Evolutionary conservation across 2,329 filamentous ascomycete species (phyloP).

Genomic region (Neonectria ditissima): DNA sequence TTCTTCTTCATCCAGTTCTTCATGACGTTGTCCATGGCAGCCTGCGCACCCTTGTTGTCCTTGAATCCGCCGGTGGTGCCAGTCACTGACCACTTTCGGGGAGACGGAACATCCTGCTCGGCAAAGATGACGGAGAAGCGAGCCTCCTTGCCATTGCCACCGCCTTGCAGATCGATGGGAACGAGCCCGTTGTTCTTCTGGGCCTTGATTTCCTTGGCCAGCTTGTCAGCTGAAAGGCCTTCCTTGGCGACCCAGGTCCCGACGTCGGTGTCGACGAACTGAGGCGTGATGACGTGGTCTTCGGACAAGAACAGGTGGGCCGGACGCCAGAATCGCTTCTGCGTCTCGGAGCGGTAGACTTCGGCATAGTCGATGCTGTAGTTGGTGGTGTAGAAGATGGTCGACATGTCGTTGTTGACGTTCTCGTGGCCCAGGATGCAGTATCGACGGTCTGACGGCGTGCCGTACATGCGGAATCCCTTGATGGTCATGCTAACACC

Average conservation of each 20-base stretch:
- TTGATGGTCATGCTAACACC: slow-evolving; percentile 16
- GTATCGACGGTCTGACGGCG: slow-evolving; percentile 24
- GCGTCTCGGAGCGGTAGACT: slow-evolving; percentile 5
- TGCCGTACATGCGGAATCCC: slow-evolving; percentile 33
- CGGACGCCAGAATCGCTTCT: slow-evolving; percentile 34
- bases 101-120: slow-evolving; percentile 8
- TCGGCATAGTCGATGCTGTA: not conserved
- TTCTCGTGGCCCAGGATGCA: slow-evolving; percentile 36
- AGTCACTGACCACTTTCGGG: slow-evolving; percentile 21
- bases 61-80: slow-evolving; percentile 7
- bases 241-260: slow-evolving; percentile 26
- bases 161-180: slow-evolving; percentile 33
- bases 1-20: slow-evolving; percentile 30
- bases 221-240: slow-evolving; percentile 6
- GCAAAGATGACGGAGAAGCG: slow-evolving; percentile 33
- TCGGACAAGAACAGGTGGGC: slow-evolving; percentile 31
- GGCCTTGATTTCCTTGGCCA: slow-evolving; percentile 11
- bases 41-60: slow-evolving; percentile 3
- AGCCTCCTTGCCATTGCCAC: slow-evolving; percentile 1
- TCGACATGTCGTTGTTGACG: slow-evolving; percentile 27
- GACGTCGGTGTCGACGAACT: slow-evolving; percentile 31
- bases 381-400: slow-evolving; percentile 10
- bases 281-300: slow-evolving; percentile 31
- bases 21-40: slow-evolving; percentile 21
- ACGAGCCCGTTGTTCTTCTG: not conserved